Percentiles rank a stretch among this genome's conserved stretches.
Evolutionary conservation across 345 rosid genomes (phyloP).

Genomic region (Sisymbrium irio): DNA sequence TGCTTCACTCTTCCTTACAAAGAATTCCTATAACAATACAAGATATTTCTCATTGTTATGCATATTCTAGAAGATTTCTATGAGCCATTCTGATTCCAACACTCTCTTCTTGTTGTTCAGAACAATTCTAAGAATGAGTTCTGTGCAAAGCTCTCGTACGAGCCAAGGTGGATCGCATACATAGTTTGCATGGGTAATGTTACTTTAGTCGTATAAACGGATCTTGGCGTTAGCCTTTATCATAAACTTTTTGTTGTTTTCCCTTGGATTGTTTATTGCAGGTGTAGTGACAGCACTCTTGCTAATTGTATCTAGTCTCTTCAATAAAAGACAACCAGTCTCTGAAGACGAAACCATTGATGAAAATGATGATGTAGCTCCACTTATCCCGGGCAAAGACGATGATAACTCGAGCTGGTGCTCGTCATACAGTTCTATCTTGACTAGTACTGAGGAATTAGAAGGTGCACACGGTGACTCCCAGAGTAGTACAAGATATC

Average conservation of each 20-base stretch:
- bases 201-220: not conserved
- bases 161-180: constrained; percentile 91
- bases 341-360: constrained; percentile 40
- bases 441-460: constrained; percentile 64
- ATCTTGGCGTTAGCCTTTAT: not conserved
- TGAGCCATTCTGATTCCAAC: not conserved
- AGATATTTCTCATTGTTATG: constrained; percentile 6
- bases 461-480: constrained; percentile 70
- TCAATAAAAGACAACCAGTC: constrained; percentile 50
- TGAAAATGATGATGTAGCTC: constrained; percentile 54
- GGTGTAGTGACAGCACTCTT: constrained; percentile 73
- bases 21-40: not conserved
- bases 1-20: not conserved
- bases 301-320: constrained; percentile 53
- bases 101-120: constrained; percentile 45
- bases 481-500: constrained; percentile 68
- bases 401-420: constrained; percentile 94
- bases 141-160: constrained; percentile 74
- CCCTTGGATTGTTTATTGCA: constrained; percentile 31
- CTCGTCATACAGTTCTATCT: constrained; percentile 80
- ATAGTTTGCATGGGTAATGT: constrained; percentile 72
- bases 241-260: not conserved
- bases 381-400: constrained; percentile 71
- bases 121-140: constrained; percentile 48
- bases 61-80: not conserved